phyloP scores from a whole-genome alignment of 768 basidiomycete species.

The Rhodotorula toruloides region DNA sequence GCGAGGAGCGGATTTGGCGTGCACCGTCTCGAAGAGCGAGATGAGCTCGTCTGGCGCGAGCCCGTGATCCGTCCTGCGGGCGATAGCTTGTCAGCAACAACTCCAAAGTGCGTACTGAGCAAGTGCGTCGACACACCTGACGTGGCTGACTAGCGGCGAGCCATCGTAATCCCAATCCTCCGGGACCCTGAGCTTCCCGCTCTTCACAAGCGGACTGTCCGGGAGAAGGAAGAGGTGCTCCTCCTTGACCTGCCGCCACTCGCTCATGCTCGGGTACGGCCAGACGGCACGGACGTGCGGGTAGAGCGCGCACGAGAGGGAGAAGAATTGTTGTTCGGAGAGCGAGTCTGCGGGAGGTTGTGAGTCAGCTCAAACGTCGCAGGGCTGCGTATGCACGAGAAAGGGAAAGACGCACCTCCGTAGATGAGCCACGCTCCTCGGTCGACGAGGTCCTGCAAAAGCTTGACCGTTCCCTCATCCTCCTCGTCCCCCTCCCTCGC shows the following conservation, averaged over 20 bases:
- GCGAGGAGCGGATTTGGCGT: background rate
- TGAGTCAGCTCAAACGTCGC: background rate
- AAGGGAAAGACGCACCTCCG: background rate
- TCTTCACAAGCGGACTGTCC: background rate
- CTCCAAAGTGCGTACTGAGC: background rate
- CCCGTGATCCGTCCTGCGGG: constrained; percentile 4
- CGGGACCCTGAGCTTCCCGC: background rate
- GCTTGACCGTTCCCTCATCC: background rate
- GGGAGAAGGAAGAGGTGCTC: constrained; percentile 3
- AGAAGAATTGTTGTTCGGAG: constrained; percentile 9
- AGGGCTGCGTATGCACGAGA: background rate
- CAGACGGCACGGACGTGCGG: background rate
- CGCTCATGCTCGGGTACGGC: background rate
- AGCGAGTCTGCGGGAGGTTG: background rate
- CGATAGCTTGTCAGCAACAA: background rate
- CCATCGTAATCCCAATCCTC: constrained; percentile 1
- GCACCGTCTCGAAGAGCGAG: background rate
- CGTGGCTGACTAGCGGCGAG: background rate
- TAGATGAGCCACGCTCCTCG: constrained; percentile 3
- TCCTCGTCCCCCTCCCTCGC: background rate
- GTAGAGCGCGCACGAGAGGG: constrained; percentile 1
- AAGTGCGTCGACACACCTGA: background rate
- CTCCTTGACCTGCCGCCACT: constrained; percentile 10
- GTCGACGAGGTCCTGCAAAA: constrained; percentile 4
- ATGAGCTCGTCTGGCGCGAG: background rate